phyloP scores from a whole-genome alignment of 2,329 filamentous ascomycete genomes.

The Lachnellula cervina region DNA sequence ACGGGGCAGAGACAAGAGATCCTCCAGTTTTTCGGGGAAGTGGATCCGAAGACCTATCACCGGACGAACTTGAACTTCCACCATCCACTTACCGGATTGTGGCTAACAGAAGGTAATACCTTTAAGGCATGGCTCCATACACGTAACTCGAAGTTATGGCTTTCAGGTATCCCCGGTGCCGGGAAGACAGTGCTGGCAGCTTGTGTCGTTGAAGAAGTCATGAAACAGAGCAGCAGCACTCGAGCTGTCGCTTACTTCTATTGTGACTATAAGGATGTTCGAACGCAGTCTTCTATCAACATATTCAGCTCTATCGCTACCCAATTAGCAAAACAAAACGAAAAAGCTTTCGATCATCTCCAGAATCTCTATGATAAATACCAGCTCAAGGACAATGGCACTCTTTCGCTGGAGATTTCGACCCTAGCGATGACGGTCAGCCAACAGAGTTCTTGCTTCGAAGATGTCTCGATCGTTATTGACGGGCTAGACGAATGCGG shows the following conservation, averaged over 20 bases:
- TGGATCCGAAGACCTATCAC: background rate
- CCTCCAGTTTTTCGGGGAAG: background rate
- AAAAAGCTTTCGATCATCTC: background rate
- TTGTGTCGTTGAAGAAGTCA: slow-evolving; percentile 6
- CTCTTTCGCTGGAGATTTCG: background rate
- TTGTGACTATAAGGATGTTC: slow-evolving; percentile 25
- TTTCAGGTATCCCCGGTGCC: slow-evolving; percentile 16
- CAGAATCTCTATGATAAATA: background rate
- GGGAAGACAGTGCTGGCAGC: slow-evolving; percentile 18
- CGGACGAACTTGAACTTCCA: background rate
- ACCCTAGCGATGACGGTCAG: background rate
- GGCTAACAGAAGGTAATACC: slow-evolving; percentile 26
- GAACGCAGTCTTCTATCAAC: slow-evolving; percentile 14
- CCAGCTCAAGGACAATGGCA: background rate
- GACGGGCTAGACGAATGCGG: slow-evolving; percentile 7
- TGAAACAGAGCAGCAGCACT: background rate
- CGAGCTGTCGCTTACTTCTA: slow-evolving; percentile 20
- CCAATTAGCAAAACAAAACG: background rate
- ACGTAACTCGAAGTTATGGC: slow-evolving; percentile 9
- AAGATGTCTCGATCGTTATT: slow-evolving; percentile 1
- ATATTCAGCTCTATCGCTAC: slow-evolving; percentile 13
- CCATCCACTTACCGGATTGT: slow-evolving; percentile 20
- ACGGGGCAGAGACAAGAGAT: background rate
- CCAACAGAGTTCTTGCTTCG: background rate
- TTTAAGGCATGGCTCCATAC: slow-evolving; percentile 11